Base-by-base conservation (phyloP, 129 eudicot species). In the Flaveria trinervia region DNA sequence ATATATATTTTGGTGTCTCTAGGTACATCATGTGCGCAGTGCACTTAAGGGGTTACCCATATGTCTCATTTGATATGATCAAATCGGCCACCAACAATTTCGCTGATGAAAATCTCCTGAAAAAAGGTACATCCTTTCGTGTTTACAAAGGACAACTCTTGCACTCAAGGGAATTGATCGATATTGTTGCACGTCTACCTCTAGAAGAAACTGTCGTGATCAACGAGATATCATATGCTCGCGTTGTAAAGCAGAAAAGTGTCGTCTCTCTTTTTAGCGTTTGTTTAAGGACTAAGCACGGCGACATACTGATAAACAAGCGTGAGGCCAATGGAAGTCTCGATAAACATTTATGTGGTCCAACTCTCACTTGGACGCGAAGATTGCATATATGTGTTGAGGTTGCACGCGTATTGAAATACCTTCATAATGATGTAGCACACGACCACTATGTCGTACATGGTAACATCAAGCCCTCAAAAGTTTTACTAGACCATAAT, bases 201-300 rank as follows among this genome's bases (percentile, higher is more conserved):
- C 11, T 8, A 2, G 13, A 45, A 2, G 13, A 0, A 8, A 45
- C 2, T 2, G 14, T 1, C 0, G 1, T 11, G 11, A 2, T 11
- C 14, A 8, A 45, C 14, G 50, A 45, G 50, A 9, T 11, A 2
- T 0, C 2, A 45, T 1, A 9, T 84, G 83, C 80, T 61, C 79
- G 86, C 5, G 43, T 59, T 50, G 39, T 88, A 39, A 84, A 89
- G 49, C 94, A 89, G 44, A 70, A 77, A 12, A 88, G 86, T 78
- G 49, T 89, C 44, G 84, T 80, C 43, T 86, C 94, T n/a, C 23
- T 80, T 57, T 78, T 86, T 25, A 87, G 83, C 16, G 80, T 80
- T 55, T 82, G 85, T 41, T 87, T 80, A n/a, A 86, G 77, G 50
- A 15, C 2, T 0, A 18, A 28, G 3, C 3, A 12, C 3, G 16